These are phyloP conservation scores for Ogataea paraovalis DNA, from an alignment of 805 yeast genomes.

Conservation along the genomic window DNA sequence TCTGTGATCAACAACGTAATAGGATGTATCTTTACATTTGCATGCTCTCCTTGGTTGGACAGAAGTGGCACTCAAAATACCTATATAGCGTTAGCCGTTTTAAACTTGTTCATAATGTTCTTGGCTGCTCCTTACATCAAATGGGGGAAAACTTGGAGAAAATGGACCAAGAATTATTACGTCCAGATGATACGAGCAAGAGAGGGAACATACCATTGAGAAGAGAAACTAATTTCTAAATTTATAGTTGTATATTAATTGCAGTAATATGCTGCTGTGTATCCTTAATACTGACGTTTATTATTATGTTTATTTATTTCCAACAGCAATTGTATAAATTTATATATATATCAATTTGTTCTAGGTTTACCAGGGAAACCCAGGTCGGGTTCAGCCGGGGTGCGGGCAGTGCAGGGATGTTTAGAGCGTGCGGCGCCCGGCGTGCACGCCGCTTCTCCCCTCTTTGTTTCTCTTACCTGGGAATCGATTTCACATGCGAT, in stretches of 20 bases:
- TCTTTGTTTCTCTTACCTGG: no score
- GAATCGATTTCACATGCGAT: no score
- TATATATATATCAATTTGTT: no score
- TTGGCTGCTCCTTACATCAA: constrained; percentile 50
- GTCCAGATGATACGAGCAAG: constrained; percentile 45
- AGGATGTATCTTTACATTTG: constrained; percentile 64
- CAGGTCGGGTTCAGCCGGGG: no score
- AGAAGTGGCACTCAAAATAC: constrained; percentile 55
- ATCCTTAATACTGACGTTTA: no score
- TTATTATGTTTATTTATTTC: no score
- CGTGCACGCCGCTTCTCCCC: no score
- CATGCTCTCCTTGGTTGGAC: constrained; percentile 60
- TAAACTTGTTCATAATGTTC: constrained; percentile 52
- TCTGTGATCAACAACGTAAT: constrained; percentile 57
- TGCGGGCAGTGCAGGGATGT: no score
- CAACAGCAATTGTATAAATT: no score
- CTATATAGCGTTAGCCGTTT: constrained; percentile 56
- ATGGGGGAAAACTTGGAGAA: constrained; percentile 59
- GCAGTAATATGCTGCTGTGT: not conserved
- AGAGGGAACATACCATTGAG: constrained; percentile 28
- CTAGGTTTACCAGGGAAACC: no score
- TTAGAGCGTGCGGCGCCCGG: no score
- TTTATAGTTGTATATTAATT: no score
- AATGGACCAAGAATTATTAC: constrained; percentile 50
- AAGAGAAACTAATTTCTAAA: not conserved